Percentiles rank a stretch among this genome's conserved stretches.
Evolutionary conservation across 1,139 yeast species (phyloP).

Genomic region (Yamadazyma trypodendri): DNA sequence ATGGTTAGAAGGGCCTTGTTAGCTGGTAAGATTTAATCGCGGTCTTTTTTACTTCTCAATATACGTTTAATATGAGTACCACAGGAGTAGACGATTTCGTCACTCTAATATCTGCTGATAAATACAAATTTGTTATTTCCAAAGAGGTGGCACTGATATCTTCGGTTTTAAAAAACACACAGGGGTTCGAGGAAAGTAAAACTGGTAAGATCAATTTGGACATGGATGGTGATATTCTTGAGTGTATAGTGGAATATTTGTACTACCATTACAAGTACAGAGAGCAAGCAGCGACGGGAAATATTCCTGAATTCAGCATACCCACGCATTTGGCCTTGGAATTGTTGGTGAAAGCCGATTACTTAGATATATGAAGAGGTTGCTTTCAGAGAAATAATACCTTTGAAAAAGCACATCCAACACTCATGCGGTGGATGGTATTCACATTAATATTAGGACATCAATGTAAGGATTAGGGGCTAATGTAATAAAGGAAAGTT

Average conservation of each 20-base stretch:
- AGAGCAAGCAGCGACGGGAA: slow-evolving; percentile 53
- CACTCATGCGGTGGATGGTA: no score
- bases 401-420: no score
- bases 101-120: slow-evolving; percentile 75
- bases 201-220: slow-evolving; percentile 53
- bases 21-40: not conserved
- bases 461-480: no score
- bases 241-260: slow-evolving; percentile 82
- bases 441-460: no score
- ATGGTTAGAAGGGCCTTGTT: slow-evolving; percentile 11
- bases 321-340: slow-evolving; percentile 96
- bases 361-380: slow-evolving; percentile 54
- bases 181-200: slow-evolving; percentile 56
- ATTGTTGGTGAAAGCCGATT: slow-evolving; percentile 88
- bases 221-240: slow-evolving; percentile 71
- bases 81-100: slow-evolving; percentile 33
- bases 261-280: slow-evolving; percentile 73
- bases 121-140: slow-evolving; percentile 60
- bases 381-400: no score
- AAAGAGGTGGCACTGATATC: slow-evolving; percentile 83
- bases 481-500: no score
- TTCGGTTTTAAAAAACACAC: slow-evolving; percentile 72
- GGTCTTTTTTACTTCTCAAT: not conserved
- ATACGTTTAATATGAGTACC: not conserved
- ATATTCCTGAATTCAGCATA: slow-evolving; percentile 80